Evolutionary conservation across 768 basidiomycete genomes (phyloP).

Genomic region (Naematelia encephala): DNA sequence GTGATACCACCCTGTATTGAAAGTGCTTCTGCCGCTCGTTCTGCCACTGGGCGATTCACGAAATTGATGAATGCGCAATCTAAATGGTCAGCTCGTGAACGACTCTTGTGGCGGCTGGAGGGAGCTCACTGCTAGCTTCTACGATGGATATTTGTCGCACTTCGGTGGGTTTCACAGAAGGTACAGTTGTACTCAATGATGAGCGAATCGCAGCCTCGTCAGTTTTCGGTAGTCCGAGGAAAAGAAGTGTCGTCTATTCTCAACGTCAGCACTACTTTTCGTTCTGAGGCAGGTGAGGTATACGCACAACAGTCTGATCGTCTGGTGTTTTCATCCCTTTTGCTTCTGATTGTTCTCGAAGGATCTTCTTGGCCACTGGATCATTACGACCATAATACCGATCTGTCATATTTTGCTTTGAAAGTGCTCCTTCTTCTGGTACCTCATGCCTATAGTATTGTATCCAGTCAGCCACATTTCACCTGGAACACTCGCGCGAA

Average conservation of each 20-base stretch:
- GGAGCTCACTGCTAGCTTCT: slow-evolving; percentile 44
- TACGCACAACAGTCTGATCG: slow-evolving; percentile 74
- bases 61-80: slow-evolving; percentile 93
- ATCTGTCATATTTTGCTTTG: slow-evolving; percentile 91
- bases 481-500: background rate
- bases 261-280: too few species aligned
- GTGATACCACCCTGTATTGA: slow-evolving; percentile 68
- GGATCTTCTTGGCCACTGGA: slow-evolving; percentile 88
- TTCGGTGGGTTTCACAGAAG: slow-evolving; percentile 43
- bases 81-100: slow-evolving; percentile 5
- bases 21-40: slow-evolving; percentile 82
- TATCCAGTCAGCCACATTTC: background rate
- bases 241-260: slow-evolving; percentile 48
- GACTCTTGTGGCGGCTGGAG: background rate
- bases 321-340: slow-evolving; percentile 87
- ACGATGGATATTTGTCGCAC: slow-evolving; percentile 43
- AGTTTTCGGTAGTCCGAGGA: slow-evolving; percentile 40
- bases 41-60: slow-evolving; percentile 73
- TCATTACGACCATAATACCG: slow-evolving; percentile 89
- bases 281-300: too few species aligned
- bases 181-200: slow-evolving; percentile 35
- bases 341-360: slow-evolving; percentile 70
- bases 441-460: slow-evolving; percentile 72
- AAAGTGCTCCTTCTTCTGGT: slow-evolving; percentile 73
- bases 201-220: slow-evolving; percentile 42